Percentiles rank a stretch among this genome's conserved stretches.
phyloP scores from a whole-genome alignment of 768 basidiomycete species.

The Tylopilus rubrobrunneus region DNA sequence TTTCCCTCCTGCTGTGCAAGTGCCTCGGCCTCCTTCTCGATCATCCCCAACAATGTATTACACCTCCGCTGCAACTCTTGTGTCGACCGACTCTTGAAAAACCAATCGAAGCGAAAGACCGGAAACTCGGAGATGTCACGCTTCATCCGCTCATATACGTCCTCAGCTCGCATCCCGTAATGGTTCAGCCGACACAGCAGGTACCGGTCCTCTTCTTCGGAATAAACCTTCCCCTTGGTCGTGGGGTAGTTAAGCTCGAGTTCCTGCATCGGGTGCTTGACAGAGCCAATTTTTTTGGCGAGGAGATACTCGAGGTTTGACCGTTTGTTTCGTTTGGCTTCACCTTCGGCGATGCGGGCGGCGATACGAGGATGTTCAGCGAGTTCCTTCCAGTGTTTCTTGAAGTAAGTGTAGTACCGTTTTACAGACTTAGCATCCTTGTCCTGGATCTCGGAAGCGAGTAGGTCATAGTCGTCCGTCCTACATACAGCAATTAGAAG shows the following conservation, averaged over 20 bases:
- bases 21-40: slow-evolving; percentile 83
- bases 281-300: slow-evolving; percentile 75
- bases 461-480: slow-evolving; percentile 60
- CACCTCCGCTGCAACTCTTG: slow-evolving; percentile 87
- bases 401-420: slow-evolving; percentile 78
- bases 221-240: slow-evolving; percentile 95
- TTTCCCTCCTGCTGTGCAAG: slow-evolving; percentile 66
- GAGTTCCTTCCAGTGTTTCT: slow-evolving; percentile 80
- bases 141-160: slow-evolving; percentile 94
- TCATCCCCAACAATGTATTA: slow-evolving; percentile 82
- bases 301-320: slow-evolving; percentile 78
- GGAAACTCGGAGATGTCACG: slow-evolving; percentile 96
- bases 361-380: slow-evolving; percentile 74
- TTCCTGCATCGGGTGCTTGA: slow-evolving; percentile 93
- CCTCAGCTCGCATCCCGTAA: slow-evolving; percentile 85
- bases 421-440: slow-evolving; percentile 77
- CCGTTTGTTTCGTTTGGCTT: slow-evolving; percentile 84
- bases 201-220: slow-evolving; percentile 96
- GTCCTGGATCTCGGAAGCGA: slow-evolving; percentile 81
- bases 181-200: slow-evolving; percentile 84
- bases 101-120: slow-evolving; percentile 97
- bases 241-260: slow-evolving; percentile 93
- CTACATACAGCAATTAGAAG: slow-evolving; percentile 28
- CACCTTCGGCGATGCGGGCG: slow-evolving; percentile 83
- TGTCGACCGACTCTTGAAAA: slow-evolving; percentile 89